Percentiles rank a stretch among this genome's conserved stretches.
Evolutionary conservation across 2,329 filamentous ascomycete genomes (phyloP).

Genomic region (Aspergillus awamori): DNA sequence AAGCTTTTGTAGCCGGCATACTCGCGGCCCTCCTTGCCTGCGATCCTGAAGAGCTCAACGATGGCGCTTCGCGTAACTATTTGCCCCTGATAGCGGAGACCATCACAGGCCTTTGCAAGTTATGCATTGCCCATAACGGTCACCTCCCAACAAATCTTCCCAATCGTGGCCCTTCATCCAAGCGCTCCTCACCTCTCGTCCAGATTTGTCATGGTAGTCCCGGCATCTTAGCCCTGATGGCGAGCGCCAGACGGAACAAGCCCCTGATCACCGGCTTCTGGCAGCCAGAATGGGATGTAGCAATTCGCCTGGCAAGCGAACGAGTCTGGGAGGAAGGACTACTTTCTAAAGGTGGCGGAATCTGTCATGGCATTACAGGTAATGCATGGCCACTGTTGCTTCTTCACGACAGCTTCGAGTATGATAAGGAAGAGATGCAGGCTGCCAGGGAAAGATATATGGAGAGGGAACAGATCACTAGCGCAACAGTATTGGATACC

Average conservation of each 20-base stretch:
- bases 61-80: slow-evolving; percentile 25
- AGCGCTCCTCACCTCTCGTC: slow-evolving; percentile 35
- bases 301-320: slow-evolving; percentile 36
- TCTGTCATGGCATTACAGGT: slow-evolving; percentile 47
- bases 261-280: slow-evolving; percentile 34
- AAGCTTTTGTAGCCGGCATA: slow-evolving; percentile 36
- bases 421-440: slow-evolving; percentile 27
- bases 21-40: slow-evolving; percentile 41
- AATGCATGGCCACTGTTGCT: slow-evolving; percentile 46
- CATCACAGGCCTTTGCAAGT: slow-evolving; percentile 39
- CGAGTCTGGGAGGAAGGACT: slow-evolving; percentile 47
- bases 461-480: slow-evolving; percentile 15
- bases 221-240: slow-evolving; percentile 41
- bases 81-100: slow-evolving; percentile 39
- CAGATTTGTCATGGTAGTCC: slow-evolving; percentile 48
- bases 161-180: slow-evolving; percentile 20
- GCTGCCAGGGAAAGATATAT: slow-evolving; percentile 28
- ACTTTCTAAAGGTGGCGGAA: slow-evolving; percentile 44
- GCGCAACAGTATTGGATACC: slow-evolving; percentile 6
- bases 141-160: slow-evolving; percentile 45
- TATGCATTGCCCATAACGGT: slow-evolving; percentile 39
- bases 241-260: slow-evolving; percentile 33
- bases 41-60: slow-evolving; percentile 34
- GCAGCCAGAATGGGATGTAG: slow-evolving; percentile 44
- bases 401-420: slow-evolving; percentile 42